phyloP scores from a whole-genome alignment of 2,329 filamentous ascomycete species.

The Nemania sp. region DNA sequence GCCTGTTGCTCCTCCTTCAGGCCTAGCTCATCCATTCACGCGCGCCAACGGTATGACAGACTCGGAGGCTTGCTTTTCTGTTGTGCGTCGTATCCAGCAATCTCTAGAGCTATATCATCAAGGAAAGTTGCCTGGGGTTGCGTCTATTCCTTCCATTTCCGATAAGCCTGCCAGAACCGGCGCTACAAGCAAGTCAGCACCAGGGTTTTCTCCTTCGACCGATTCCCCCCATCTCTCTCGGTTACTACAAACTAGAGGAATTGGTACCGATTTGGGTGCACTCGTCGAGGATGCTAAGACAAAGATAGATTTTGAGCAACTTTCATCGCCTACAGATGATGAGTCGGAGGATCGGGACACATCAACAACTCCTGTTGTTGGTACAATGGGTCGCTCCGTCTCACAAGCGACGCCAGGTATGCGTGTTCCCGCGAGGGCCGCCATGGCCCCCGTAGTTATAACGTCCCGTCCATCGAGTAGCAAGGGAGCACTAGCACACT shows the following conservation, averaged over 20 bases:
- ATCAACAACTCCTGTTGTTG: constrained; percentile 54
- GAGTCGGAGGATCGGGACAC: constrained; percentile 65
- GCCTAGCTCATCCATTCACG: constrained; percentile 72
- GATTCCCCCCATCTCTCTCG: constrained; percentile 76
- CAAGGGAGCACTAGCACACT: constrained; percentile 61
- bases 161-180: constrained; percentile 41
- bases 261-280: constrained; percentile 69
- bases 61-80: constrained; percentile 65
- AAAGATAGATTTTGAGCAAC: constrained; percentile 62
- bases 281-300: constrained; percentile 70
- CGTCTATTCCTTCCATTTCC: constrained; percentile 56
- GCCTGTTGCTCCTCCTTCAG: constrained; percentile 52
- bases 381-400: constrained; percentile 58
- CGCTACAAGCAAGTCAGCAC: constrained; percentile 45
- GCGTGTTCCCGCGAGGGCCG: constrained; percentile 70
- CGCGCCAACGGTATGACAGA: constrained; percentile 67
- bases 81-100: constrained; percentile 63
- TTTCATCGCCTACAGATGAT: constrained; percentile 62
- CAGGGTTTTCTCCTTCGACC: constrained; percentile 65
- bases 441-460: constrained; percentile 63
- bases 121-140: constrained; percentile 63
- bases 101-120: constrained; percentile 65
- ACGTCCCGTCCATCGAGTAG: constrained; percentile 65
- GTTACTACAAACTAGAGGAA: constrained; percentile 71
- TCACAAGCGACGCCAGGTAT: constrained; percentile 52